Conservation (phyloP, 768 basidiomycete species). For the Trametopsis cervina region DNA sequence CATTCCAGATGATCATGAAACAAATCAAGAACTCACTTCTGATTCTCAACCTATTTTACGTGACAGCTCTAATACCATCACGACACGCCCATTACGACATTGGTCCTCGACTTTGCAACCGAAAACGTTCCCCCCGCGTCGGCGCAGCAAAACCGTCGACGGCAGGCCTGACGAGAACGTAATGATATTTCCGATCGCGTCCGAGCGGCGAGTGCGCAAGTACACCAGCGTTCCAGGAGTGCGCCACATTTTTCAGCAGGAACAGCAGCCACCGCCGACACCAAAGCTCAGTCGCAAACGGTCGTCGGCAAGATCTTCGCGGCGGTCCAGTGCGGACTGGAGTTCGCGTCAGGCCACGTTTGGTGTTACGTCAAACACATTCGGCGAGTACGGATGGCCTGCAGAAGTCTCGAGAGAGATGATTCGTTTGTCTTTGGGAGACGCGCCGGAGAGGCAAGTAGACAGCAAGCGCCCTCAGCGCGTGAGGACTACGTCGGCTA, state of each 20-base stretch:
- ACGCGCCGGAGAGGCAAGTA: slow-evolving; percentile 13
- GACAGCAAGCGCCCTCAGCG: slow-evolving; percentile 11
- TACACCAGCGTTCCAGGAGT: slow-evolving; percentile 22
- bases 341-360: slow-evolving; percentile 41
- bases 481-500: background rate
- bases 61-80: slow-evolving; percentile 6
- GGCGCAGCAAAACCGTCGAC: slow-evolving; percentile 5
- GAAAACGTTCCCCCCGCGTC: slow-evolving; percentile 18
- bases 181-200: slow-evolving; percentile 10
- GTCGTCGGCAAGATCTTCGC: slow-evolving; percentile 25
- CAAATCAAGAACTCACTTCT: slow-evolving; percentile 18
- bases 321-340: slow-evolving; percentile 54
- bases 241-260: slow-evolving; percentile 19
- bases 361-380: slow-evolving; percentile 18
- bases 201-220: slow-evolving; percentile 21
- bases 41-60: slow-evolving; percentile 15
- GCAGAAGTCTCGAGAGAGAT: slow-evolving; percentile 53
- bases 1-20: slow-evolving; percentile 38
- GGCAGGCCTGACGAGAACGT: slow-evolving; percentile 7
- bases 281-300: background rate
- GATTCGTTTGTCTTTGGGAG: slow-evolving; percentile 40
- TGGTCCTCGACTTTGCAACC: slow-evolving; percentile 6
- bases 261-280: slow-evolving; percentile 2
- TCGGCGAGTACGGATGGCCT: slow-evolving; percentile 42
- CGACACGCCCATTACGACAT: background rate